These are phyloP conservation scores for Clathrus columnatus DNA, from an alignment of 768 basidiomycete species.

Conservation along the genomic window DNA sequence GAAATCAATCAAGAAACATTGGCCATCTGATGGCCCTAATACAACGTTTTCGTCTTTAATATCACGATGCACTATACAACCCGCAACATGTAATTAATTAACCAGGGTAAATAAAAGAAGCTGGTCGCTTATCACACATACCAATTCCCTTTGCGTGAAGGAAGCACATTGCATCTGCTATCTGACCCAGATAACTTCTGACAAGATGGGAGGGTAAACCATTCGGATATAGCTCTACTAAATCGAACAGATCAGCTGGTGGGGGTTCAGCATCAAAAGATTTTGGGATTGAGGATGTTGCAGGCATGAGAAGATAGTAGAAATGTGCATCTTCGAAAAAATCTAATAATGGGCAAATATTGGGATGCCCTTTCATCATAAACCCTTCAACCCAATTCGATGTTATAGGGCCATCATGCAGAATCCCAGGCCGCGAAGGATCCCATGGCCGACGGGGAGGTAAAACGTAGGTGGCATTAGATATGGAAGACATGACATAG, in stretches of 20 bases:
- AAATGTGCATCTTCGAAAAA: slow-evolving; percentile 97
- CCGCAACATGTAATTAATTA: slow-evolving; percentile 7
- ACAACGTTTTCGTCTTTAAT: slow-evolving; percentile 98
- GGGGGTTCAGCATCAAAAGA: slow-evolving; percentile 44
- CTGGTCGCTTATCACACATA: slow-evolving; percentile 28
- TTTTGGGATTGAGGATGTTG: slow-evolving; percentile 49
- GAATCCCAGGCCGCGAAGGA: slow-evolving; percentile 41
- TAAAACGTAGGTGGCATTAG: slow-evolving; percentile 70
- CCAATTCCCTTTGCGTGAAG: slow-evolving; percentile 89
- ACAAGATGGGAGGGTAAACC: slow-evolving; percentile 71
- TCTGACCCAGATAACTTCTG: slow-evolving; percentile 84
- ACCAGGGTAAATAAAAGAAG: neutral
- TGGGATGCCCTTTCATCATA: slow-evolving; percentile 81
- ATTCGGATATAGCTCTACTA: slow-evolving; percentile 82
- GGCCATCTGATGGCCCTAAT: slow-evolving; percentile 59
- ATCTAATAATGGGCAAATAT: slow-evolving; percentile 88
- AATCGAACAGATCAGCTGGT: slow-evolving; percentile 85
- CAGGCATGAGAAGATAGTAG: slow-evolving; percentile 90
- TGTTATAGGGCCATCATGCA: slow-evolving; percentile 17
- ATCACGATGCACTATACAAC: slow-evolving; percentile 75
- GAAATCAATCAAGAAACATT: slow-evolving; percentile 92
- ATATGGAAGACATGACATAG: slow-evolving; percentile 86
- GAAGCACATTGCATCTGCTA: slow-evolving; percentile 85
- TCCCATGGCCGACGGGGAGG: slow-evolving; percentile 78
- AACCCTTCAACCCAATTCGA: slow-evolving; percentile 59